phyloP scores from a whole-genome alignment of 2,329 filamentous ascomycete genomes.

The Coleophoma cylindrospora region DNA sequence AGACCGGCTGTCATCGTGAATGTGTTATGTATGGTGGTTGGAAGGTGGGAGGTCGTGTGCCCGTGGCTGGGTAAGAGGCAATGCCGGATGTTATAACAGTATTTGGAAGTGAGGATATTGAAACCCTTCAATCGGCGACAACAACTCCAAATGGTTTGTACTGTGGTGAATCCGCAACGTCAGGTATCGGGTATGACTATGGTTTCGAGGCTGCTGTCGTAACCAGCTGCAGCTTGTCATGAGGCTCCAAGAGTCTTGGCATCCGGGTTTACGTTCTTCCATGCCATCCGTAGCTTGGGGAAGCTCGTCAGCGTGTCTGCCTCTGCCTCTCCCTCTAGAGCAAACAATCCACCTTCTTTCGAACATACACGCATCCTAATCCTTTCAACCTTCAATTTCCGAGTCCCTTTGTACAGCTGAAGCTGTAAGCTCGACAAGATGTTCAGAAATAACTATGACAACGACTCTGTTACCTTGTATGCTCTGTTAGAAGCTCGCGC shows the following conservation, averaged over 20 bases:
- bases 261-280: no score
- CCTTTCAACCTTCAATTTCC: conserved; percentile 3
- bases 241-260: neutral
- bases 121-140: no score
- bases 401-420: conserved; percentile 4
- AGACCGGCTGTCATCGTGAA: conserved; percentile 70
- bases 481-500: conserved; percentile 28
- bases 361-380: neutral
- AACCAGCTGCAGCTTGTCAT: neutral
- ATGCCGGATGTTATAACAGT: no score
- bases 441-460: conserved; percentile 99
- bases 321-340: conserved; percentile 8
- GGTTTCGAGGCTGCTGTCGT: neutral
- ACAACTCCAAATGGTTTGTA: no score
- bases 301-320: conserved; percentile 25
- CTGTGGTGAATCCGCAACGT: no score
- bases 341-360: conserved; percentile 1
- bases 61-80: no score
- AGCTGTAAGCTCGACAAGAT: conserved; percentile 49
- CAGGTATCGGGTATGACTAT: neutral
- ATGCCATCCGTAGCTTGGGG: neutral
- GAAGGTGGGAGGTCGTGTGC: no score
- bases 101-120: no score
- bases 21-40: conserved; percentile 2
- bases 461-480: conserved; percentile 99